Base-by-base conservation (phyloP, 23 red algal species). In the Gracilaria domingensis region DNA sequence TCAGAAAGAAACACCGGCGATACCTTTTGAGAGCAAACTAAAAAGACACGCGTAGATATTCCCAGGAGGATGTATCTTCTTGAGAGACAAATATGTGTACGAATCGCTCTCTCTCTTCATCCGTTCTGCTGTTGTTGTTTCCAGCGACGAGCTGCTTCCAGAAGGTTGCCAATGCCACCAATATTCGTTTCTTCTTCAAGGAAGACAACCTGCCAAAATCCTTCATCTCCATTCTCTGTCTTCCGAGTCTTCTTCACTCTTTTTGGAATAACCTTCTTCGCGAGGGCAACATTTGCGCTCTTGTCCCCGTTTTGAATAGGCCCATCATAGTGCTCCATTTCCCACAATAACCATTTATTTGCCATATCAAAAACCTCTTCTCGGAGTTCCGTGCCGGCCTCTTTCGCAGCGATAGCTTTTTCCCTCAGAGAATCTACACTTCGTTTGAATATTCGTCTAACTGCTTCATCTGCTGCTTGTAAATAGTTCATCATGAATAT, bases 71-170 rank as follows among this genome's bases (percentile, higher is more conserved):
- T n/a, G n/a, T n/a, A n/a, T n/a, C n/a, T n/a, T n/a, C n/a, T n/a
- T n/a, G n/a, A 45, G 42, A 45, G 11, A 45, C 42, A 45, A 45
- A 45, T 4, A 7, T 11, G 4, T 45, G 51, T 55, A 55, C 17
- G 9, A n/a, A n/a, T 20, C 9, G 51, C 18, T 55, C 9, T 18
- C 29, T 62, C 24, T 30, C 13, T 62, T 62, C 59, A 62, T 62
- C 67, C 76, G n/a, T 62, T 84, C 39, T 35, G 16, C 58, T 84
- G 81, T 21, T n/a, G n/a, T n/a, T 45, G 16, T 64, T 95, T 95
- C 93, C 93, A 95, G 48, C 49, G 73, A 25, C 69, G 61, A 34
- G 93, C 93, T 21, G 93, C 93, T 40, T 78, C 75, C 37, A 95
- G 80, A 36, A 91, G 75, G 44, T 73, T 49, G 25, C 81, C 78